Conservation (phyloP, 176 grass and related monocot species). For the Cenchrus fungigraminus region DNA sequence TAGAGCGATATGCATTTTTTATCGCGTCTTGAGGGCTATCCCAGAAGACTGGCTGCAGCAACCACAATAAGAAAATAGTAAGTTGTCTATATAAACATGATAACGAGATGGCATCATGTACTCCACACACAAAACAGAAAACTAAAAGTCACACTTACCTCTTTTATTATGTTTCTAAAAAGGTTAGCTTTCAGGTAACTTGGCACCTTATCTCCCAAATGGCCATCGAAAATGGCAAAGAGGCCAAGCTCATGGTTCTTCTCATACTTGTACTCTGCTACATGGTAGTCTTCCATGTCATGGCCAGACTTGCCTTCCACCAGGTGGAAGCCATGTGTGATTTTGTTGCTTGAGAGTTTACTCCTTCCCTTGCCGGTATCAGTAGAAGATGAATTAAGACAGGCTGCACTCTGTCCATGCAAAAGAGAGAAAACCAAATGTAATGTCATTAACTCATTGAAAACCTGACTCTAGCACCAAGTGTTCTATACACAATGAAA, state of each 20-base stretch:
- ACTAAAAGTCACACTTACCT: conserved; percentile 54
- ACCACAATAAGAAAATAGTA: conserved; percentile 22
- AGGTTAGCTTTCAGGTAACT: conserved; percentile 93
- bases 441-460: conserved; percentile 14
- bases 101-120: not conserved
- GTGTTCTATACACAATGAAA: not conserved
- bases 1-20: conserved; percentile 80
- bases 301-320: conserved; percentile 98
- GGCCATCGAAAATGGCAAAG: conserved; percentile 98
- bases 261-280: conserved; percentile 82
- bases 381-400: conserved; percentile 72
- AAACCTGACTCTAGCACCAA: not conserved
- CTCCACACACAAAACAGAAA: conserved; percentile 18
- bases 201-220: conserved; percentile 89
- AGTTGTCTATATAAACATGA: conserved; percentile 8
- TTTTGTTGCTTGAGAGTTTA: conserved; percentile 85
- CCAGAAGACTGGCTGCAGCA: conserved; percentile 81
- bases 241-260: conserved; percentile 85
- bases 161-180: conserved; percentile 83
- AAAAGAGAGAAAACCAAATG: conserved; percentile 34
- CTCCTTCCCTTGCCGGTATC: conserved; percentile 93
- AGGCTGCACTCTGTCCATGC: conserved; percentile 62
- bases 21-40: conserved; percentile 62
- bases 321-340: conserved; percentile 93
- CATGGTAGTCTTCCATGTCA: conserved; percentile 99